These are phyloP conservation scores for Yamadazyma songkhlaensis DNA, from an alignment of 1,139 yeast genomes.

Conservation along the genomic window DNA sequence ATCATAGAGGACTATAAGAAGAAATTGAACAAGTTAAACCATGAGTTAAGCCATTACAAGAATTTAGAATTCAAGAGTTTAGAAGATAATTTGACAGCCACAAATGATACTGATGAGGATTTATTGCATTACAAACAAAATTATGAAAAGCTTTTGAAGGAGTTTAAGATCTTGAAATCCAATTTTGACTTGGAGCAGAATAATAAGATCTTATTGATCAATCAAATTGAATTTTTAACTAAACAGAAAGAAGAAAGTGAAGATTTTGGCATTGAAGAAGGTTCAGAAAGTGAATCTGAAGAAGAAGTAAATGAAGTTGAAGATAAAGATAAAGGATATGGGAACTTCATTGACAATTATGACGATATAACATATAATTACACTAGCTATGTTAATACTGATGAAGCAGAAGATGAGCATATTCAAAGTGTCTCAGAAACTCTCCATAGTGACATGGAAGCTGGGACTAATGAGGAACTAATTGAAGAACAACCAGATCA, in stretches of 20 bases:
- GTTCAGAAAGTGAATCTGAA: constrained; percentile 16
- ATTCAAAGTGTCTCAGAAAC: background rate
- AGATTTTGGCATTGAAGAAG: constrained; percentile 9
- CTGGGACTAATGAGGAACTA: background rate
- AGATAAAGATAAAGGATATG: constrained; percentile 3
- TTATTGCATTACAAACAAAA: constrained; percentile 15
- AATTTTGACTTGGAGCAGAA: constrained; percentile 48
- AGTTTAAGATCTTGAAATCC: constrained; percentile 38
- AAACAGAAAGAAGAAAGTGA: constrained; percentile 31
- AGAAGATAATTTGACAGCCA: constrained; percentile 11
- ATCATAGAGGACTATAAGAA: constrained; percentile 29
- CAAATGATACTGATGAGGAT: background rate
- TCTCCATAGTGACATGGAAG: no score
- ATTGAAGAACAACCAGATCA: no score
- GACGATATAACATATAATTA: constrained; percentile 8
- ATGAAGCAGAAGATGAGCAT: constrained; percentile 4
- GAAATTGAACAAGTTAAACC: constrained; percentile 24
- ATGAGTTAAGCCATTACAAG: constrained; percentile 20
- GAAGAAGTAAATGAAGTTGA: constrained; percentile 11
- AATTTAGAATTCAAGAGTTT: constrained; percentile 14
- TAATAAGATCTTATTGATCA: constrained; percentile 51
- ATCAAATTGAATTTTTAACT: constrained; percentile 51
- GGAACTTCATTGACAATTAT: constrained; percentile 1
- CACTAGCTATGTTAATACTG: constrained; percentile 11
- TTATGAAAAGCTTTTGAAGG: constrained; percentile 32